A percentile compares a stretch with the other conserved stretches of the same genome.
Conservation (phyloP, 495 filamentous ascomycete genomes). For the Pyrenopolyporus hunteri region DNA sequence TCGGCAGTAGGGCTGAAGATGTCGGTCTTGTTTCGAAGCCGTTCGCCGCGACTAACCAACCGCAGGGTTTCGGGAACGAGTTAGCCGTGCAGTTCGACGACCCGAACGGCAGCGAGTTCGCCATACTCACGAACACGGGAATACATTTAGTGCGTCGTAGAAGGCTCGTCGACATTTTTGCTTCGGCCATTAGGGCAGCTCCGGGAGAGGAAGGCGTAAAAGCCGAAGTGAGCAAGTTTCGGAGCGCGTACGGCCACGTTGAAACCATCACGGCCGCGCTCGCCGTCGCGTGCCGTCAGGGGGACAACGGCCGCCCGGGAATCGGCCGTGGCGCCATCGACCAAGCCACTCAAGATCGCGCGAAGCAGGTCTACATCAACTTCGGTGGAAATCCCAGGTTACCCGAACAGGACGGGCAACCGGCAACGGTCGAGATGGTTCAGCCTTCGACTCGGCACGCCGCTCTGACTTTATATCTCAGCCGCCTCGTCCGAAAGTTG, state of each 20-base stretch:
- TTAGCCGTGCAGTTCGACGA: constrained; percentile 92
- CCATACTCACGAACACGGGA: constrained; percentile 87
- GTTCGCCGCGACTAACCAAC: constrained; percentile 69
- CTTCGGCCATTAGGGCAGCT: constrained; percentile 73
- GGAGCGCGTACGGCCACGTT: constrained; percentile 77
- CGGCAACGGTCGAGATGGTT: constrained; percentile 73
- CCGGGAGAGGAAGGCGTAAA: constrained; percentile 80
- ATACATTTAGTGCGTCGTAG: constrained; percentile 83
- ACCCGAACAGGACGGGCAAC: constrained; percentile 73
- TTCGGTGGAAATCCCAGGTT: constrained; percentile 82
- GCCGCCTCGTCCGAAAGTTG: constrained; percentile 79
- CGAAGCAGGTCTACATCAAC: constrained; percentile 85
- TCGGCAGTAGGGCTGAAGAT: constrained; percentile 74
- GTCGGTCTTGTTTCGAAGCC: constrained; percentile 74
- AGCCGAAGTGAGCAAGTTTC: constrained; percentile 79
- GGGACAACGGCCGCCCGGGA: constrained; percentile 70
- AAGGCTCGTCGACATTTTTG: constrained; percentile 91
- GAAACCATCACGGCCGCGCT: constrained; percentile 90
- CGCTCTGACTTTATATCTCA: constrained; percentile 84
- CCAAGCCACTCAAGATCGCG: constrained; percentile 78
- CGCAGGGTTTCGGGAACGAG: constrained; percentile 91
- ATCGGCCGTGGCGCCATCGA: constrained; percentile 75
- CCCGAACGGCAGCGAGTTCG: constrained; percentile 74
- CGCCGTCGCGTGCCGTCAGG: constrained; percentile 95
- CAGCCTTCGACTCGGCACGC: constrained; percentile 86